A percentile compares a stretch with the other conserved stretches of the same genome.
Evolutionary conservation across 345 rosid genomes (phyloP).

Genomic region (Garcia nutans): DNA sequence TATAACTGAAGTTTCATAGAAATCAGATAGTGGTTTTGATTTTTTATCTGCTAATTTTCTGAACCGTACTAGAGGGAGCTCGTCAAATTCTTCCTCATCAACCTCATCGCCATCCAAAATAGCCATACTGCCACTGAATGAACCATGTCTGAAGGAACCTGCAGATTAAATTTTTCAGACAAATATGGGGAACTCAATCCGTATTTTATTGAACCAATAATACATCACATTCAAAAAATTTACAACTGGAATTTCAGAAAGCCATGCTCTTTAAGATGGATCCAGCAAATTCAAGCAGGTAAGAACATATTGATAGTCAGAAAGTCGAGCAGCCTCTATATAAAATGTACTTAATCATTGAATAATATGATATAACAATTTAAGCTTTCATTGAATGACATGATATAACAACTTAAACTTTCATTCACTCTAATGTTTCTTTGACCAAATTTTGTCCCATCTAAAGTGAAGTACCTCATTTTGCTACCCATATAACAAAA

Average conservation of each 20-base stretch:
- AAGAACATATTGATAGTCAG: not conserved
- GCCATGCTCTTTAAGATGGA: not conserved
- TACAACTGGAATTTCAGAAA: not conserved
- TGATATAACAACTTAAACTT: no score
- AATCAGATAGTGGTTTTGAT: constrained; percentile 6
- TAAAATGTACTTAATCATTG: not conserved
- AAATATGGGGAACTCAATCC: not conserved
- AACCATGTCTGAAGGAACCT: constrained; percentile 21
- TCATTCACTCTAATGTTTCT: no score
- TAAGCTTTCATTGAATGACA: not conserved
- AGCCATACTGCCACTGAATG: constrained; percentile 1
- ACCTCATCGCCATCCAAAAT: constrained; percentile 15
- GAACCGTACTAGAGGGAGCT: constrained; percentile 15
- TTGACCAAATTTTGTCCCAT: not conserved
- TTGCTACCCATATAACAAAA: no score
- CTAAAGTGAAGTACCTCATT: no score
- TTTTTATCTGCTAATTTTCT: not conserved
- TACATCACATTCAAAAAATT: not conserved
- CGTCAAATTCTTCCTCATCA: not conserved
- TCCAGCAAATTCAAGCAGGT: not conserved
- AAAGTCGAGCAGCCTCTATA: not conserved
- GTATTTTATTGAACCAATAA: not conserved
- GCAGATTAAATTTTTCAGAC: not conserved
- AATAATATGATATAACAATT: no score
- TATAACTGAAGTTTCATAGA: constrained; percentile 1